Evolutionary conservation across 164 flowering plant genomes (phyloP).

Genomic region (Vitis cinerea): DNA sequence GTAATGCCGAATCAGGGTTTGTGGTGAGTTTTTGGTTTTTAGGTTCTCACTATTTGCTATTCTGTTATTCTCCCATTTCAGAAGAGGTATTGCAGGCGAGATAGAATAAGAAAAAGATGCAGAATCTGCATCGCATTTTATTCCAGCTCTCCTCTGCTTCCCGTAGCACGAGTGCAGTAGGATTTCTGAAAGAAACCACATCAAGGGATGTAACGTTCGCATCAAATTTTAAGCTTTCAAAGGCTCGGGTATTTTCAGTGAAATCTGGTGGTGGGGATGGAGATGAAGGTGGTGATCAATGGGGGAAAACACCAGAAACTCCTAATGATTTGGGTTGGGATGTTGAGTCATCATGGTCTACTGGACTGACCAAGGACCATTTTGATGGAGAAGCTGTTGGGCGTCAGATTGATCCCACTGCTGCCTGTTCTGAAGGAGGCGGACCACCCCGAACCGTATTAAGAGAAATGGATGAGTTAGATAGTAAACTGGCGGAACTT

Average conservation of each 20-base stretch:
- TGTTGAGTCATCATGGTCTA: conserved; percentile 66
- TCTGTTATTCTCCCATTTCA: too few species aligned
- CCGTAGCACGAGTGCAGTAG: neutral
- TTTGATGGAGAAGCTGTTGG: conserved; percentile 73
- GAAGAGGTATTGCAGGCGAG: too few species aligned
- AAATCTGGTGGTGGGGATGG: conserved; percentile 22
- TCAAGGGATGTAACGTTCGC: conserved; percentile 7
- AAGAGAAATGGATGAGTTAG: conserved; percentile 19
- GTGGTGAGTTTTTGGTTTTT: too few species aligned
- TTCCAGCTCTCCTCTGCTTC: conserved; percentile 19
- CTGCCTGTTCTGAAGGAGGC: neutral
- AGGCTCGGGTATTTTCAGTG: conserved; percentile 26
- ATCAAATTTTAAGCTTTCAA: neutral
- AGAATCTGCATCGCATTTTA: conserved; percentile 19
- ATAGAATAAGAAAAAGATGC: conserved; percentile 8
- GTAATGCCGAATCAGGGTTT: too few species aligned
- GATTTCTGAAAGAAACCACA: conserved; percentile 14
- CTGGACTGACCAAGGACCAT: conserved; percentile 76
- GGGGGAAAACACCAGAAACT: conserved; percentile 10
- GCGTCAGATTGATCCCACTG: conserved; percentile 21
- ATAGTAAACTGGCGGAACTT: conserved; percentile 32
- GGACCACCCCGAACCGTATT: neutral
- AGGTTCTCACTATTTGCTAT: too few species aligned
- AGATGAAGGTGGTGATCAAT: conserved; percentile 15
- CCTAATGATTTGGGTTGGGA: conserved; percentile 56